Base-by-base conservation (phyloP, 257 asterid genomes). In the Cinchona pubescens region DNA sequence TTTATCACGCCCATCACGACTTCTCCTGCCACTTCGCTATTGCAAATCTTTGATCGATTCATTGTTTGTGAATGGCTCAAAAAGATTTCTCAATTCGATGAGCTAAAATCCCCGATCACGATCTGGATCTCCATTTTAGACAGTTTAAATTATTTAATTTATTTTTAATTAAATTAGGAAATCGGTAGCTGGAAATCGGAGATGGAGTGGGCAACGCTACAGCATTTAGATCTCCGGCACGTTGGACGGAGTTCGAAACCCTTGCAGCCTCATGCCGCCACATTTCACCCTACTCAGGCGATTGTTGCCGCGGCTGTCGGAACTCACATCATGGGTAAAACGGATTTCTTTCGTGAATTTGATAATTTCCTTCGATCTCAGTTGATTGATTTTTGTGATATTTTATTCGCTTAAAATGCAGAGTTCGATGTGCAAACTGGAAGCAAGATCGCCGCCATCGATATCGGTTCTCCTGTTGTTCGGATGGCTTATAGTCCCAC, bases 361-460 rank as follows among this genome's bases (percentile, higher is more conserved):
- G 29, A 40, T 61, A 15, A 30, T 79, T 63, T 69, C 9, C 43
- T 62, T 80, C 55, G 68, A 69, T 75, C 68, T 70, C 32, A 15
- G 35, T 38, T 4, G 37, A 25, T 35, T 43, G 23, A 34, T 43
- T 66, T 25, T 75, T 60, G 25, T 53, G 38, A 35, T n/a, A 70
- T 25, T 25, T 58, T 69, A 16, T 69, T 38, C 73, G 34, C 32
- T 14, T 76, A 62, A 67, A 55, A 64, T 75, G 38, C 85, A 92
- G 99, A 95, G 86, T 92, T 92, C 48, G 99, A 95, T 92, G 96
- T 96, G 62, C 91, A 88, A 73, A 91, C 99, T 8, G 98, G 97
- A 84, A 76, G 97, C 84, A 95, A 90, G 93, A 95, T 92, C 81
- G 96, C 99, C 72, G 86, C 97, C 12, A 87, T 95, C 61, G 96